phyloP scores from a whole-genome alignment of 306 rosid genomes.

The Morella rubra region DNA sequence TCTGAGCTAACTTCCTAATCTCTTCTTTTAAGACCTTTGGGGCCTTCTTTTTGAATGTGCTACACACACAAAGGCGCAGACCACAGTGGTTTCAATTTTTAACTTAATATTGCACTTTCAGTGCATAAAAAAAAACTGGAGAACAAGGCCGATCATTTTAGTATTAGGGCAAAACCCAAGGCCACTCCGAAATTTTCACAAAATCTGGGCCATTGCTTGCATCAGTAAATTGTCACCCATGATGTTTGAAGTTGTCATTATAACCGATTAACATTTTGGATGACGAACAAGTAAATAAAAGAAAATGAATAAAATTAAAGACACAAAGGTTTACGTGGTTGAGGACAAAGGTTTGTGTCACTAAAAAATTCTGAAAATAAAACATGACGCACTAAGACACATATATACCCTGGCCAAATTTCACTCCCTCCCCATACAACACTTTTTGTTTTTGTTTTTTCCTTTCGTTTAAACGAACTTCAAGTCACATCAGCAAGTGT shows the following conservation, averaged over 20 bases:
- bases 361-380: too few relatives aligned
- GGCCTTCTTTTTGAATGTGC: conserved; percentile 49
- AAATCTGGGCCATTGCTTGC: background rate
- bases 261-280: too few relatives aligned
- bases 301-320: too few relatives aligned
- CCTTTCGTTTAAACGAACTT: too few relatives aligned
- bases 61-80: background rate
- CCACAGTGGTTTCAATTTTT: background rate
- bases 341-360: too few relatives aligned
- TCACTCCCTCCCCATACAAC: too few relatives aligned
- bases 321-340: too few relatives aligned
- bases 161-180: background rate
- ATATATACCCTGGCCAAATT: too few relatives aligned
- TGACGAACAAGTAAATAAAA: too few relatives aligned
- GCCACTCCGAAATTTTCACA: background rate
- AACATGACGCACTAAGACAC: too few relatives aligned
- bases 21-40: conserved; percentile 47
- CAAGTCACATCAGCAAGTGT: too few relatives aligned
- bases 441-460: too few relatives aligned
- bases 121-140: background rate
- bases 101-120: background rate
- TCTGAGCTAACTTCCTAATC: conserved; percentile 50
- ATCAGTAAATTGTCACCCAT: background rate
- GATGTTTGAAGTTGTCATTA: background rate
- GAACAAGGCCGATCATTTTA: background rate